Conservation (phyloP, 225 moss, liverwort and hornwort genomes). For the Ulota crispa region DNA sequence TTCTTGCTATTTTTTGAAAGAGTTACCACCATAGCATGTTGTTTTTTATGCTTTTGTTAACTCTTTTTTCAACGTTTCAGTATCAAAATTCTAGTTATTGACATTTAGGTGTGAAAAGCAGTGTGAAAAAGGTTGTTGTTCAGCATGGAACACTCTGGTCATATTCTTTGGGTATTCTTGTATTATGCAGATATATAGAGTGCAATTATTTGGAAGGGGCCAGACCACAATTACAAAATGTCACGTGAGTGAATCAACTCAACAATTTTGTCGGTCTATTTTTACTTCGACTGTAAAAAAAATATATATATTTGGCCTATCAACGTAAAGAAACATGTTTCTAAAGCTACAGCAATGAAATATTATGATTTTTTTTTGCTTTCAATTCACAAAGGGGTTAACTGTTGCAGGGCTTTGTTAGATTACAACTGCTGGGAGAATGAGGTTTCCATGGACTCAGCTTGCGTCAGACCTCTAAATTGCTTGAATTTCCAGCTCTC, state of each 20-base stretch:
- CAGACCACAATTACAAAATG: slow-evolving; percentile 25
- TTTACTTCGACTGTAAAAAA: background rate
- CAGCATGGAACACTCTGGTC: background rate
- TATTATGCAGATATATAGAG: slow-evolving; percentile 25
- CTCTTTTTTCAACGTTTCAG: too few relatives aligned
- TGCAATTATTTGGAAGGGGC: slow-evolving; percentile 47
- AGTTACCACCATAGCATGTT: background rate
- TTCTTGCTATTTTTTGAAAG: background rate
- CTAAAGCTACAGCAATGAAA: background rate
- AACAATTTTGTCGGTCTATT: background rate
- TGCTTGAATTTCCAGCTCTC: slow-evolving; percentile 43
- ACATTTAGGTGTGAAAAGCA: too few relatives aligned
- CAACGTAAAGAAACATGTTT: background rate
- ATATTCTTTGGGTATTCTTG: background rate
- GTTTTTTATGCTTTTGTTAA: too few relatives aligned
- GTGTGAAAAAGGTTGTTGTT: too few relatives aligned
- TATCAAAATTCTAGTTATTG: too few relatives aligned
- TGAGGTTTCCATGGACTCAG: slow-evolving; percentile 30
- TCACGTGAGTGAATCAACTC: slow-evolving; percentile 35
- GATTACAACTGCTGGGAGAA: slow-evolving; percentile 44
- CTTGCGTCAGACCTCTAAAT: slow-evolving; percentile 32
- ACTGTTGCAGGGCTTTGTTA: slow-evolving; percentile 22
- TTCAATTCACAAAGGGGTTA: background rate
- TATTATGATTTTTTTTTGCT: background rate
- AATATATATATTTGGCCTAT: too few relatives aligned